Conservation (phyloP, 768 basidiomycete species). For the Agrocybe praecox region DNA sequence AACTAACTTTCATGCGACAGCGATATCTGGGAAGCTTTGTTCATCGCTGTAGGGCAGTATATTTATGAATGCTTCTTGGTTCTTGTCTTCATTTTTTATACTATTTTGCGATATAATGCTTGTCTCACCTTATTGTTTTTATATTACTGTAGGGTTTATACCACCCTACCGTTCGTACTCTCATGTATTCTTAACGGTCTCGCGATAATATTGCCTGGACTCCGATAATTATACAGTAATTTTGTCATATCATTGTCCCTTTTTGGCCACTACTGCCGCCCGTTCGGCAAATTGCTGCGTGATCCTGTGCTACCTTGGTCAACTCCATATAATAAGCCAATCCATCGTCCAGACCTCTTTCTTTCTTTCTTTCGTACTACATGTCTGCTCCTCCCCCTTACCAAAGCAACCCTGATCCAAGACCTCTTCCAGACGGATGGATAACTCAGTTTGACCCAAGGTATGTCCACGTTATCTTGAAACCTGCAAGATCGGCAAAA, state of each 20-base stretch:
- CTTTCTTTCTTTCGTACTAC: slow-evolving; percentile 15
- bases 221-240: slow-evolving; percentile 20
- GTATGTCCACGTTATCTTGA: slow-evolving; percentile 43
- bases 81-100: slow-evolving; percentile 19
- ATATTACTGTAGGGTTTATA: slow-evolving; percentile 23
- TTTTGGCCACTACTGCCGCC: neutral
- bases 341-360: neutral
- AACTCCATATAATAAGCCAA: slow-evolving; percentile 14
- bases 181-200: slow-evolving; percentile 19
- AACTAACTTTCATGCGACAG: neutral
- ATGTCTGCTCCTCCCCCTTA: slow-evolving; percentile 50
- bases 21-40: neutral
- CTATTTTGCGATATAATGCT: slow-evolving; percentile 25
- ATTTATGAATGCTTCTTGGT: slow-evolving; percentile 14
- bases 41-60: slow-evolving; percentile 1
- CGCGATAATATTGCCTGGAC: slow-evolving; percentile 19
- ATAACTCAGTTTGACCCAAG: slow-evolving; percentile 65
- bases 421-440: slow-evolving; percentile 71
- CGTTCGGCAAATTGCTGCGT: slow-evolving; percentile 21
- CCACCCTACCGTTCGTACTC: slow-evolving; percentile 14
- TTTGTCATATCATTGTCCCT: slow-evolving; percentile 2
- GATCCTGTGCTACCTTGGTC: slow-evolving; percentile 26
- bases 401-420: slow-evolving; percentile 53
- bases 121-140: slow-evolving; percentile 23
- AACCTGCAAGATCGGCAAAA: slow-evolving; percentile 18